These are phyloP conservation scores for Candida qinlingensis DNA, from an alignment of 805 yeast genomes.

Conservation along the genomic window DNA sequence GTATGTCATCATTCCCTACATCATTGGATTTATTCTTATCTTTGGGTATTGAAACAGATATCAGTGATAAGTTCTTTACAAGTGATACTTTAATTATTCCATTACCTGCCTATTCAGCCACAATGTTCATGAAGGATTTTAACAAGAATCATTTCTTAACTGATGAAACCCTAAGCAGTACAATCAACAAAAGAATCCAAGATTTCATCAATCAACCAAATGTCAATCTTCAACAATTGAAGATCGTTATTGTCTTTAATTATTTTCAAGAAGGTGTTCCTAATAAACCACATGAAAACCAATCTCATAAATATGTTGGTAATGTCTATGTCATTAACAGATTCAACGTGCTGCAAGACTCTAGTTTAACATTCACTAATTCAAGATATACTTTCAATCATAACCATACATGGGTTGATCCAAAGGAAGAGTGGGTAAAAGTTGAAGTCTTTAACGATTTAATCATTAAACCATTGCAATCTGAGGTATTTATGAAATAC, in stretches of 20 bases:
- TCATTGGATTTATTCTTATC: slow-evolving; percentile 20
- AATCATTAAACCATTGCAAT: slow-evolving; percentile 18
- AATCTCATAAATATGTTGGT: slow-evolving; percentile 23
- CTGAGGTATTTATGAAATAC: slow-evolving; percentile 18
- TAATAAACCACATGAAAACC: slow-evolving; percentile 21
- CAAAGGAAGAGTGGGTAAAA: slow-evolving; percentile 20
- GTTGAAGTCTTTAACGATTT: slow-evolving; percentile 21
- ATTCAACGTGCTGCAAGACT: slow-evolving; percentile 17
- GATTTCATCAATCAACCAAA: slow-evolving; percentile 16
- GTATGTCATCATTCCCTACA: slow-evolving; percentile 18
- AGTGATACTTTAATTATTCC: slow-evolving; percentile 21
- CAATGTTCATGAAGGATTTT: slow-evolving; percentile 20
- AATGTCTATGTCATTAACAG: slow-evolving; percentile 18
- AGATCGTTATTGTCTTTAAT: slow-evolving; percentile 17
- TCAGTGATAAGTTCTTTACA: slow-evolving; percentile 11
- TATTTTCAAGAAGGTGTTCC: slow-evolving; percentile 22
- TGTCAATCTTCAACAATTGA: slow-evolving; percentile 13
- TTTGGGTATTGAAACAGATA: slow-evolving; percentile 14
- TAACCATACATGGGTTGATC: slow-evolving; percentile 20
- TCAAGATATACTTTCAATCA: slow-evolving; percentile 21
- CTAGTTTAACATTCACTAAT: slow-evolving; percentile 17
- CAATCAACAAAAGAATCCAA: slow-evolving; percentile 15
- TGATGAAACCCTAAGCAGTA: slow-evolving; percentile 14
- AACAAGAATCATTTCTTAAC: slow-evolving; percentile 15
- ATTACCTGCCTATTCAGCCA: slow-evolving; percentile 19